Percentiles rank a stretch among this genome's conserved stretches.
Evolutionary conservation across 345 rosid species (phyloP).

Genomic region (Hibiscus syriacus): DNA sequence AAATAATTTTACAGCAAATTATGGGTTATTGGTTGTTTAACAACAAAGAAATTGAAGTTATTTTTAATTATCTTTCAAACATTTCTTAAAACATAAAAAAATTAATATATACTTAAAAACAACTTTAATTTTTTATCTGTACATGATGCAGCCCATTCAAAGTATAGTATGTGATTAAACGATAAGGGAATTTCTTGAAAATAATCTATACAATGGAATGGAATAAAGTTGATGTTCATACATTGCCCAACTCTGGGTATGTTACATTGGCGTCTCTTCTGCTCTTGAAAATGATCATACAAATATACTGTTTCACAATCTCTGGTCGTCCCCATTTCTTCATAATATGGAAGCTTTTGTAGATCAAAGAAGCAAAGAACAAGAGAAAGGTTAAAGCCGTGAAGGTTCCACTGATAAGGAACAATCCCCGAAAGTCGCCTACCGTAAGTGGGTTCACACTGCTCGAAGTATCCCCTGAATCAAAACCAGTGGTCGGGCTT

Average conservation of each 20-base stretch:
- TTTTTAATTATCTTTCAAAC: too few species aligned
- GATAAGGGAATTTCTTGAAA: too few species aligned
- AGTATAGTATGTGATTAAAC: too few species aligned
- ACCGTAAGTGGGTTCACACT: constrained; percentile 9
- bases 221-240: too few species aligned
- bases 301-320: not conserved
- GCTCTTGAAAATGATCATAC: not conserved
- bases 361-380: not conserved
- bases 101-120: too few species aligned
- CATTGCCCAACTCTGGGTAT: not conserved
- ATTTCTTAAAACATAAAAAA: too few species aligned
- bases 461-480: not conserved
- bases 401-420: constrained; percentile 20
- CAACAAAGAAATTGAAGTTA: too few species aligned
- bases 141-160: too few species aligned
- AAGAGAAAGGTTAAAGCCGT: constrained; percentile 18
- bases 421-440: constrained; percentile 24
- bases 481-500: not conserved
- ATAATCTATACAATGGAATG: too few species aligned
- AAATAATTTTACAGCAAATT: not conserved
- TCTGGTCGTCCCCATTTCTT: not conserved
- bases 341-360: not conserved
- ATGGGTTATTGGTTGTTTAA: not conserved
- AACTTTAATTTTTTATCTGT: too few species aligned
- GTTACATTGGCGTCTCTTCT: not conserved